A percentile compares a stretch with the other conserved stretches of the same genome.
phyloP scores from a whole-genome alignment of 306 rosid genomes.

The Glycine latifolia region DNA sequence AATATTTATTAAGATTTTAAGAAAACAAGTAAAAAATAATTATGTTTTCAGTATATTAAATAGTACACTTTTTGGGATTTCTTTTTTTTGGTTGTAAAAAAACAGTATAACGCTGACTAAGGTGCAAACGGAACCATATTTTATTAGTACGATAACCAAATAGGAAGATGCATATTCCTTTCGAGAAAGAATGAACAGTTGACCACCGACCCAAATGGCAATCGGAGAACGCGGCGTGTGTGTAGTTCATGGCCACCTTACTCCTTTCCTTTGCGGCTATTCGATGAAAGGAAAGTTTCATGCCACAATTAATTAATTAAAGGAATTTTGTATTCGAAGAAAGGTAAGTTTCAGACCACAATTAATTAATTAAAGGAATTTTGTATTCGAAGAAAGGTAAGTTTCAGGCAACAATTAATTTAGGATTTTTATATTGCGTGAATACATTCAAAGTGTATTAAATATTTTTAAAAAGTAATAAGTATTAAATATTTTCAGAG shows the following conservation, averaged over 20 bases:
- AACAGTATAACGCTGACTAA: neutral
- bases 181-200: conserved; percentile 14
- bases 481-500: too few relatives aligned
- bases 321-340: neutral
- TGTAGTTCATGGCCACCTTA: conserved; percentile 42
- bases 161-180: too few relatives aligned
- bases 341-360: neutral
- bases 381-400: neutral
- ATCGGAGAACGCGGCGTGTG: conserved; percentile 42
- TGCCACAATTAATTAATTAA: neutral
- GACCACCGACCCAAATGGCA: conserved; percentile 48
- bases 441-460: too few relatives aligned
- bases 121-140: neutral
- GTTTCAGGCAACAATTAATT: neutral
- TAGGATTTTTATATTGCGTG: too few relatives aligned
- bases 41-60: neutral
- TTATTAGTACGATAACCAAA: neutral
- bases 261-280: neutral
- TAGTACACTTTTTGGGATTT: neutral
- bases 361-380: too few relatives aligned
- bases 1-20: neutral
- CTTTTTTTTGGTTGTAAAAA: neutral
- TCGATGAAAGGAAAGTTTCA: neutral
- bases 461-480: too few relatives aligned
- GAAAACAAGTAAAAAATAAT: neutral